Percentiles rank a stretch among this genome's conserved stretches.
Conservation (phyloP, 352 stramenopile species). For the Phytophthora megakarya region DNA sequence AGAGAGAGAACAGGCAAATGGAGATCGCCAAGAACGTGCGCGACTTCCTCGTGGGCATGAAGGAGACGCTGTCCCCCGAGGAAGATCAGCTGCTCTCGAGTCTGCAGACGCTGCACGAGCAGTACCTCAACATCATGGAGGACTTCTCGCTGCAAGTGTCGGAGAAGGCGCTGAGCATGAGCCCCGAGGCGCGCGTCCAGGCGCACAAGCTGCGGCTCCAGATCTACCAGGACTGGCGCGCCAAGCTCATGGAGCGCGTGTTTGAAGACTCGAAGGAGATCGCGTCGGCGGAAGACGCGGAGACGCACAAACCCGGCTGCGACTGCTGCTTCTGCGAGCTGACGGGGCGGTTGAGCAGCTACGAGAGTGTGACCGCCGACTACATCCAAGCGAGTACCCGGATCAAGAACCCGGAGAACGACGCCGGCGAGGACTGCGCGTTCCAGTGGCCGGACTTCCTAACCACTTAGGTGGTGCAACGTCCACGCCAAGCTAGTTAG, state of each 20-base stretch:
- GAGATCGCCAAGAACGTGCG: constrained; percentile 83
- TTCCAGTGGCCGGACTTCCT: constrained; percentile 68
- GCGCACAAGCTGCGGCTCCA: constrained; percentile 74
- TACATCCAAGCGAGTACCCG: constrained; percentile 65
- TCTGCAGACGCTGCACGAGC: constrained; percentile 68
- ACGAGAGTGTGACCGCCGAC: constrained; percentile 59
- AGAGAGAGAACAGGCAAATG: constrained; percentile 47
- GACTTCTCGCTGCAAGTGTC: constrained; percentile 63
- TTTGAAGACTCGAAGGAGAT: constrained; percentile 59
- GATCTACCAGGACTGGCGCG: constrained; percentile 87
- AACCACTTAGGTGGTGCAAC: constrained; percentile 32
- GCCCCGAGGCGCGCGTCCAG: constrained; percentile 72
- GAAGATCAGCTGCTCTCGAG: constrained; percentile 70
- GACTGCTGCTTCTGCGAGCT: constrained; percentile 68
- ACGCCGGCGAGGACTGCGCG: constrained; percentile 43
- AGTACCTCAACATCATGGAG: constrained; percentile 76
- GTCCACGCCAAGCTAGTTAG: constrained; percentile 41
- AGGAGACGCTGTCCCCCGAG: constrained; percentile 68
- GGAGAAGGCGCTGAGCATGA: constrained; percentile 67
- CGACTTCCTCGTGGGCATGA: constrained; percentile 83
- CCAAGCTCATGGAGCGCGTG: constrained; percentile 71
- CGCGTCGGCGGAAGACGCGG: constrained; percentile 41
- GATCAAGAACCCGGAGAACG: constrained; percentile 55
- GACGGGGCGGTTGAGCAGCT: constrained; percentile 49
- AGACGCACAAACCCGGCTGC: constrained; percentile 44